Percentiles rank a stretch among this genome's conserved stretches.
phyloP scores from a whole-genome alignment of 2,329 filamentous ascomycete genomes.

The Penicillium griseofulvum region DNA sequence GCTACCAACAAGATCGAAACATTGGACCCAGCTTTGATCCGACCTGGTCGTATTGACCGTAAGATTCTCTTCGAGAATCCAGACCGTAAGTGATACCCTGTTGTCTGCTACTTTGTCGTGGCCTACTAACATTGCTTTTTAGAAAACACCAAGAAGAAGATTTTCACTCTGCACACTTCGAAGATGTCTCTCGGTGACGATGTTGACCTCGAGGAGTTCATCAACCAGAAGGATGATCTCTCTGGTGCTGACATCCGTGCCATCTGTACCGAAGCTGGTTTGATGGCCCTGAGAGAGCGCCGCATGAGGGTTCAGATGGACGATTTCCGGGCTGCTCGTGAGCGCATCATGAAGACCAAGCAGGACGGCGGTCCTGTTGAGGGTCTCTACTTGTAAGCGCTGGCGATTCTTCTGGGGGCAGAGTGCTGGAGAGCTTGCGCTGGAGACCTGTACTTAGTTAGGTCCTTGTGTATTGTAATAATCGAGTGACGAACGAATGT shows the following conservation, averaged over 20 bases:
- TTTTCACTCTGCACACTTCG: constrained; percentile 94
- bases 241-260: constrained; percentile 98
- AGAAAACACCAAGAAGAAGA: constrained; percentile 94
- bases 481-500: constrained; percentile 16
- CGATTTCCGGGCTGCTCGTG: constrained; percentile 88
- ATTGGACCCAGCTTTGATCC: constrained; percentile 90
- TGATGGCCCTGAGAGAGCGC: constrained; percentile 89
- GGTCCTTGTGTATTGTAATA: constrained; percentile 28
- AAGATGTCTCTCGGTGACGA: constrained; percentile 98
- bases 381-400: constrained; percentile 87
- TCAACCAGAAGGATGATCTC: constrained; percentile 95
- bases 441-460: constrained; percentile 7
- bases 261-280: constrained; percentile 94
- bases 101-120: background rate
- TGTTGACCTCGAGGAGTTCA: constrained; percentile 98
- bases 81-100: constrained; percentile 53
- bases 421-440: constrained; percentile 1
- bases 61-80: constrained; percentile 84
- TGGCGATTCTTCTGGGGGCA: constrained; percentile 8
- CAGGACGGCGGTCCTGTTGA: constrained; percentile 91
- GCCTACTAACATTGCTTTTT: constrained; percentile 22
- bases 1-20: constrained; percentile 99
- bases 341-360: constrained; percentile 97
- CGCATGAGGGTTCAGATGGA: constrained; percentile 99
- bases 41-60: constrained; percentile 94